Percentiles rank a stretch among this genome's conserved stretches.
These are phyloP conservation scores for Fusarium aywerte DNA, from an alignment of 2,329 filamentous ascomycete species.

Conservation along the genomic window DNA sequence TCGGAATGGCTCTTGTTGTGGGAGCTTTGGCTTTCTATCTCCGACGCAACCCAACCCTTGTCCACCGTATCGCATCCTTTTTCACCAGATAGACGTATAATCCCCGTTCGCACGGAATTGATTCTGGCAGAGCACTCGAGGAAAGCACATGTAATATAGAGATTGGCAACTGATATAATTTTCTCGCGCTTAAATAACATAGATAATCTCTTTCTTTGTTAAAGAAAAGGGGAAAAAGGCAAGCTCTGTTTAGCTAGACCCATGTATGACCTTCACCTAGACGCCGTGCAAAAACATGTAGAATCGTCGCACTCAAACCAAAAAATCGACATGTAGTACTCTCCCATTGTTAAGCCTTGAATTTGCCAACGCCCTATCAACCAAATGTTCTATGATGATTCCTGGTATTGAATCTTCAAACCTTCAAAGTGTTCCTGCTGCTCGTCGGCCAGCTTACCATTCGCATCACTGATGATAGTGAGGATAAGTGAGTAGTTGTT, in stretches of 20 bases:
- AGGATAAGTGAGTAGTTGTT: slow-evolving; percentile 97
- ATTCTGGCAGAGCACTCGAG: background rate
- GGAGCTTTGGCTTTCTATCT: slow-evolving; percentile 76
- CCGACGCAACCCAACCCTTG: slow-evolving; percentile 57
- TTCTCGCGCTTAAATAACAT: slow-evolving; percentile 3
- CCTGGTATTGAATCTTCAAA: slow-evolving; percentile 69
- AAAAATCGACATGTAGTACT: slow-evolving; percentile 12
- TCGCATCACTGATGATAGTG: slow-evolving; percentile 85
- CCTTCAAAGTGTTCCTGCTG: slow-evolving; percentile 79
- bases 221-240: background rate
- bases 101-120: background rate
- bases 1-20: slow-evolving; percentile 73
- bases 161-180: slow-evolving; percentile 4
- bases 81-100: slow-evolving; percentile 39
- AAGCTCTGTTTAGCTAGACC: slow-evolving; percentile 31
- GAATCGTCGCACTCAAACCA: slow-evolving; percentile 31
- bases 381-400: slow-evolving; percentile 44
- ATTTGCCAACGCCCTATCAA: background rate
- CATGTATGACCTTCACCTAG: slow-evolving; percentile 30
- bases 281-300: slow-evolving; percentile 43
- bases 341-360: slow-evolving; percentile 2
- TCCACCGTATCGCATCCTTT: slow-evolving; percentile 45
- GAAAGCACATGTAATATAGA: slow-evolving; percentile 9
- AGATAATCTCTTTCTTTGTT: slow-evolving; percentile 17
- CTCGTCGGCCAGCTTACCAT: slow-evolving; percentile 78